Evolutionary conservation across 148 eudicot species (phyloP), one percentile per base, ranked within the genome.

Genomic region (Polygonum aviculare): DNA sequence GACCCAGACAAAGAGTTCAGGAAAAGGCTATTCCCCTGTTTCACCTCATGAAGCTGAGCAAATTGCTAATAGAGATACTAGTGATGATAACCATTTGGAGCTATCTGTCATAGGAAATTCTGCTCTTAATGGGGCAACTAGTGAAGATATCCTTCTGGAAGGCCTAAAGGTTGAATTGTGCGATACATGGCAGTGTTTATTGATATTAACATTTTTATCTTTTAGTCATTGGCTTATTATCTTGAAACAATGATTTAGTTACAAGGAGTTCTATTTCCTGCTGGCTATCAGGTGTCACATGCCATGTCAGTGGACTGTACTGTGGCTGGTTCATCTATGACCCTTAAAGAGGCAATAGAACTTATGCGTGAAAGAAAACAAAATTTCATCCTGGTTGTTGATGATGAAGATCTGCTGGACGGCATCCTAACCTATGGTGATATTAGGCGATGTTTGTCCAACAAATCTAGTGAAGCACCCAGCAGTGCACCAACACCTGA

Each of bases 371-470:
- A 90, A 75, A 85, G 82, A 36, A 88, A 85, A 80, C 96, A 86
- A 78, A 83, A 79, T 49, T 92, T 89, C 83, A 87, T 84, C 48
- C 84, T 94, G 50, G 96, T 92, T 41, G 92, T 90, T 82, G 92
- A 92, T 78, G 80, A 80, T 51, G 92, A 90, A 65, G 94, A 85
- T 86, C 86, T 82, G 75, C 81, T 94, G 51, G 97, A 92, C 82
- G 98, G 98, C 78, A 89, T 94, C 83, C 82, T 94, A 80, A 94
- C 98, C 1, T 78, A 80, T 75, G 92, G 98, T 74, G 98, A 94
- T 80, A 81, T 94, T 63, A 84, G 87, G 79, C 85, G 93, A 44
- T 82, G 79, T 74, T 79, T 89, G 77, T 86, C 82, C 14, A 85
- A 76, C 69, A 81, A 82, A 41, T 83, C 79, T 69, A 81, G 81